Conservation (phyloP, 805 yeast genomes). For the Lipomyces yamanashiensis region DNA sequence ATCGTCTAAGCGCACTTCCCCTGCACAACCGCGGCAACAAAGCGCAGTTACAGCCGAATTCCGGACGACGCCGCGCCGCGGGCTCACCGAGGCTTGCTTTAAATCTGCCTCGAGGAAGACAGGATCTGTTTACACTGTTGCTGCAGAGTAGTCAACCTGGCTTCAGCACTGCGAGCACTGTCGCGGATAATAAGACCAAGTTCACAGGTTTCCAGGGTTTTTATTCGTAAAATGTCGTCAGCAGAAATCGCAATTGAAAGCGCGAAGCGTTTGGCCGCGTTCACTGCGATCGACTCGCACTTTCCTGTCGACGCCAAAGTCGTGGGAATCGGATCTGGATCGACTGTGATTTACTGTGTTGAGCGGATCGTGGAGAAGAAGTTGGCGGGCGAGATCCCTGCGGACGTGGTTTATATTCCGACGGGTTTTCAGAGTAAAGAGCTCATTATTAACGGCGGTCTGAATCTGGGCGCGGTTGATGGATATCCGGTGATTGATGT, state of each 20-base stretch:
- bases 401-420: conserved; percentile 77
- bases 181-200: neutral
- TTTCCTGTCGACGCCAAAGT: conserved; percentile 69
- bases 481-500: conserved; percentile 78
- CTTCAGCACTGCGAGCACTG: neutral
- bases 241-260: conserved; percentile 56
- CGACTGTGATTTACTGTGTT: conserved; percentile 96
- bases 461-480: conserved; percentile 78
- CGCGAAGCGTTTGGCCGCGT: conserved; percentile 91
- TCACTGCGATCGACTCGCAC: conserved; percentile 88
- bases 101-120: neutral
- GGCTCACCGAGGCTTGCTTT: neutral
- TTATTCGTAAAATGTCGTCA: conserved; percentile 8
- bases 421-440: conserved; percentile 96
- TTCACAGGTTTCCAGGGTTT: neutral
- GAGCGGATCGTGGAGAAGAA: conserved; percentile 81
- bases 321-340: conserved; percentile 95
- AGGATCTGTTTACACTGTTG: no score
- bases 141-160: neutral
- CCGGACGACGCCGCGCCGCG: conserved; percentile 16
- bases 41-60: no score
- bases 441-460: conserved; percentile 79
- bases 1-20: neutral
- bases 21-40: neutral
- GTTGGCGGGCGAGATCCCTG: conserved; percentile 42